Evolutionary conservation across 1,284 basidiomycete species (phyloP).

Genomic region (Ustilago bromivora): DNA sequence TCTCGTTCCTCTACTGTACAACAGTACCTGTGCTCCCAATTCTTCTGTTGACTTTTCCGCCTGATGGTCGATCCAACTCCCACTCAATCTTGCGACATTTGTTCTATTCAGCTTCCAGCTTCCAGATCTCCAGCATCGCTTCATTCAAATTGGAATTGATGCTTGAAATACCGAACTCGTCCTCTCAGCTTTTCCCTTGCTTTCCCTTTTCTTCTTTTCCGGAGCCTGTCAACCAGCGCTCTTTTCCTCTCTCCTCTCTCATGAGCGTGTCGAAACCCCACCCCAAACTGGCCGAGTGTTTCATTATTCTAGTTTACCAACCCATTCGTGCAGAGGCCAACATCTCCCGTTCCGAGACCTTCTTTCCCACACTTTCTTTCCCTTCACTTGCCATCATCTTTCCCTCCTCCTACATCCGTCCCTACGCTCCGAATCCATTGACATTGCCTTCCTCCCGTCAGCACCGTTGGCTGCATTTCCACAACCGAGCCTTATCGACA

Average conservation of each 20-base stretch:
- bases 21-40: background rate
- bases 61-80: background rate
- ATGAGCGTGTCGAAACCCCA: background rate
- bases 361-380: background rate
- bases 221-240: background rate
- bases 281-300: background rate
- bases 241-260: background rate
- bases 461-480: background rate
- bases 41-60: background rate
- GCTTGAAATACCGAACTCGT: background rate
- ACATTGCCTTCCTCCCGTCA: background rate
- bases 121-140: background rate
- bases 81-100: background rate
- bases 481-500: background rate
- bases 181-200: background rate
- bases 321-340: background rate
- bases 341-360: slow-evolving; percentile 7
- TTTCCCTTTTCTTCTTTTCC: background rate
- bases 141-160: background rate
- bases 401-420: background rate
- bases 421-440: background rate
- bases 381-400: background rate
- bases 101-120: background rate
- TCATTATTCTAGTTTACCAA: background rate
- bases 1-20: background rate